These are phyloP conservation scores for Saturnispora ahearnii DNA, from an alignment of 805 yeast species.

Conservation along the genomic window DNA sequence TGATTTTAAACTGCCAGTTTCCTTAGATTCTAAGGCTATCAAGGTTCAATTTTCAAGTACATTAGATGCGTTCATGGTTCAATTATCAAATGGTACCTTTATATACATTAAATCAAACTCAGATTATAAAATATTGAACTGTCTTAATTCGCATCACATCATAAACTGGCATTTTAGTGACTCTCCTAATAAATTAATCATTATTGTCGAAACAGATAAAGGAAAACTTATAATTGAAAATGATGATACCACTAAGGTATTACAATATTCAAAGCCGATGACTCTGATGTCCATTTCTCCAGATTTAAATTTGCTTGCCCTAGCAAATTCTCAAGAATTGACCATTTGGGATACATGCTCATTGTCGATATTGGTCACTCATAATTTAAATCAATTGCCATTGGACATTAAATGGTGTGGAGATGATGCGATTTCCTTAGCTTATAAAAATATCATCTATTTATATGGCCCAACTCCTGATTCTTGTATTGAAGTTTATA, in stretches of 20 bases:
- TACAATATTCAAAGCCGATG: background rate
- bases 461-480: conserved; percentile 65
- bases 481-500: conserved; percentile 41
- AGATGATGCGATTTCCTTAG: conserved; percentile 64
- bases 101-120: conserved; percentile 23
- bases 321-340: background rate
- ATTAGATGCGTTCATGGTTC: conserved; percentile 36
- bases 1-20: conserved; percentile 34
- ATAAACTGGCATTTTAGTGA: conserved; percentile 5
- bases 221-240: background rate
- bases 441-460: conserved; percentile 51
- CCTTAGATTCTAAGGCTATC: background rate
- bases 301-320: conserved; percentile 6
- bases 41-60: conserved; percentile 28
- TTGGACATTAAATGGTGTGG: conserved; percentile 68
- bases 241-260: background rate
- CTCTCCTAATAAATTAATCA: background rate
- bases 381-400: background rate
- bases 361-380: conserved; percentile 1
- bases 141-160: background rate
- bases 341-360: conserved; percentile 4
- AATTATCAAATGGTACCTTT: conserved; percentile 34
- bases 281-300: conserved; percentile 7
- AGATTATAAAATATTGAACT: background rate
- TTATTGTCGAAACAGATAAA: background rate